phyloP scores from a whole-genome alignment of 2,329 filamentous ascomycete genomes.

The Neoascochyta sp. region DNA sequence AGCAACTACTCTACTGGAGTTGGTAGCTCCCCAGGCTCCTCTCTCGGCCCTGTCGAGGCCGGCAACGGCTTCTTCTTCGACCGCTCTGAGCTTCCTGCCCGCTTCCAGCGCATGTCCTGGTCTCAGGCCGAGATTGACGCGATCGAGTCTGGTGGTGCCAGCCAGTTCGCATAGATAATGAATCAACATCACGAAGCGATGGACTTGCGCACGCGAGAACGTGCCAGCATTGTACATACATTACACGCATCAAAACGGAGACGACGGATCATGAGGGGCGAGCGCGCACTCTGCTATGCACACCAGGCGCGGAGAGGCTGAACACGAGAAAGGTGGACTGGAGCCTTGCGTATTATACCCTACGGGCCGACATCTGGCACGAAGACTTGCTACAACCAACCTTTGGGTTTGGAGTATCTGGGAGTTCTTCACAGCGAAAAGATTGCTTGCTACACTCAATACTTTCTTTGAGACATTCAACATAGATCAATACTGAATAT shows the following conservation, averaged over 20 bases:
- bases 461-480: constrained; percentile 8
- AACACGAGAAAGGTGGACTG: constrained; percentile 16
- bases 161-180: constrained; percentile 52
- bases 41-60: constrained; percentile 69
- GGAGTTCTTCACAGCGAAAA: constrained; percentile 9
- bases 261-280: constrained; percentile 6
- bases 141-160: constrained; percentile 88
- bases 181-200: constrained; percentile 8
- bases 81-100: constrained; percentile 75
- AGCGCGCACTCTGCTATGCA: constrained; percentile 3
- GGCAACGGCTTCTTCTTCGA: constrained; percentile 79
- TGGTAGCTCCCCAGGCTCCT: constrained; percentile 63
- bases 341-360: constrained; percentile 29
- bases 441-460: constrained; percentile 9
- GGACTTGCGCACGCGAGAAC: constrained; percentile 10
- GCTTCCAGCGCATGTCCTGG: constrained; percentile 75
- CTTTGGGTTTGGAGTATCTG: constrained; percentile 5
- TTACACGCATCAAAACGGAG: constrained; percentile 10
- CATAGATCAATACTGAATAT: constrained; percentile 3
- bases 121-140: constrained; percentile 87
- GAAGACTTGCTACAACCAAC: constrained; percentile 10
- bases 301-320: constrained; percentile 4
- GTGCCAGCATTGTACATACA: constrained; percentile 19
- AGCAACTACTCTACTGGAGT: constrained; percentile 35
- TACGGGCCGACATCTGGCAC: constrained; percentile 18